Percentiles rank a stretch among this genome's conserved stretches.
These are phyloP conservation scores for Penicillium longicatenatum DNA, from an alignment of 495 filamentous ascomycete genomes.

Conservation along the genomic window DNA sequence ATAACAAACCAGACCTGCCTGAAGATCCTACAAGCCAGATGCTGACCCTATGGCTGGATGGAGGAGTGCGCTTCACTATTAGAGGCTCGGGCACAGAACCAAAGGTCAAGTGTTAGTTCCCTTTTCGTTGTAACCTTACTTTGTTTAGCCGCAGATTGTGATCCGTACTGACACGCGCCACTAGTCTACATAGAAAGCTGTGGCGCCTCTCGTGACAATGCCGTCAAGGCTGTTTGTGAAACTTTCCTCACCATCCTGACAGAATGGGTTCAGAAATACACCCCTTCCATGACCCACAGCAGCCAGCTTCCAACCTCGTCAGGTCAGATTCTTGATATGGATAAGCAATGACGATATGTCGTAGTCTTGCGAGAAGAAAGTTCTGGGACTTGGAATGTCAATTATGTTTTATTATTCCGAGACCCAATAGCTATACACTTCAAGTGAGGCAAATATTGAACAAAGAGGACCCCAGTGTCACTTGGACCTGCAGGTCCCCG, in stretches of 20 bases:
- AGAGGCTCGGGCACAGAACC: conserved; percentile 73
- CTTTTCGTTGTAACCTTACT: not conserved
- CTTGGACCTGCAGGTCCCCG: not conserved
- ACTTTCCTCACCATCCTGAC: conserved; percentile 51
- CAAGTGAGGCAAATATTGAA: not conserved
- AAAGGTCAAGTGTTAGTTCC: conserved; percentile 59
- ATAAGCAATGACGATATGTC: not conserved
- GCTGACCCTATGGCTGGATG: conserved; percentile 67
- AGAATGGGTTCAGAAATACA: conserved; percentile 59
- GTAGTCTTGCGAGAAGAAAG: too few relatives aligned
- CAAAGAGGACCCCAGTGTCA: not conserved
- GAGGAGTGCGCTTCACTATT: conserved; percentile 63
- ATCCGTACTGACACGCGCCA: conserved; percentile 8
- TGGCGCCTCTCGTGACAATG: conserved; percentile 44
- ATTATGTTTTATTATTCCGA: not conserved
- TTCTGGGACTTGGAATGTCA: not conserved
- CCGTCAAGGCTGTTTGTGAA: conserved; percentile 54
- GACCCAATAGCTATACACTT: not conserved
- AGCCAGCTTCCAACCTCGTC: conserved; percentile 45
- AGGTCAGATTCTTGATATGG: conserved; percentile 35
- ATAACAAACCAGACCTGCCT: conserved; percentile 59
- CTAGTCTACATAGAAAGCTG: conserved; percentile 61
- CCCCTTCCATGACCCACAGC: conserved; percentile 42
- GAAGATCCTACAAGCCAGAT: conserved; percentile 63
- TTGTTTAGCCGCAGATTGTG: not conserved